phyloP scores from a whole-genome alignment of 352 stramenopile genomes.

The Phytopythium oedochilum region DNA sequence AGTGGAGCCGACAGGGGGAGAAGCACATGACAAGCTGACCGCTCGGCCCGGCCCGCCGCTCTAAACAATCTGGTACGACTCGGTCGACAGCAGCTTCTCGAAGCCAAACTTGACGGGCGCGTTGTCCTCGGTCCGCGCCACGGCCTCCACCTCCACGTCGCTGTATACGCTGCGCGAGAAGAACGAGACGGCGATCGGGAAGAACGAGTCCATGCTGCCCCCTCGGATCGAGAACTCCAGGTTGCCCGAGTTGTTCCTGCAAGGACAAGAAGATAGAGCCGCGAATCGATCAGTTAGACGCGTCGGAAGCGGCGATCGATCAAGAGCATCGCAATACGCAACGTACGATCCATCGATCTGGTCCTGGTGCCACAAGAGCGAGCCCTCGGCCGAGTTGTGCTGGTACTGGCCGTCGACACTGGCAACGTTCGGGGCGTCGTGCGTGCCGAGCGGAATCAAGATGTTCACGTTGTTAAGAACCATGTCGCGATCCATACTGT shows the following conservation, averaged over 20 bases:
- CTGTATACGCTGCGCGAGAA: constrained; percentile 87
- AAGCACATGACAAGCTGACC: background rate
- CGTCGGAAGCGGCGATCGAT: background rate
- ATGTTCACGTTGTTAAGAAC: constrained; percentile 88
- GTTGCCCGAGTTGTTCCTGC: constrained; percentile 76
- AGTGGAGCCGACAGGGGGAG: background rate
- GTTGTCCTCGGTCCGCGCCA: constrained; percentile 69
- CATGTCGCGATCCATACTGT: constrained; percentile 86
- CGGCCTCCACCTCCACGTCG: constrained; percentile 74
- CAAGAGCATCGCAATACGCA: background rate
- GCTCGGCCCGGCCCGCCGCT: constrained; percentile 11
- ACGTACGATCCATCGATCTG: constrained; percentile 72
- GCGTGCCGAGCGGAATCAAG: constrained; percentile 65
- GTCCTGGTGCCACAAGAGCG: constrained; percentile 82
- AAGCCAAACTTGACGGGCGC: constrained; percentile 75
- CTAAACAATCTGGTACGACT: constrained; percentile 88
- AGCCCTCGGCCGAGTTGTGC: constrained; percentile 70
- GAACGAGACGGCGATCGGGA: constrained; percentile 86
- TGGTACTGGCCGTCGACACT: constrained; percentile 85
- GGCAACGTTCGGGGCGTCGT: constrained; percentile 65
- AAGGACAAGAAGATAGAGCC: background rate
- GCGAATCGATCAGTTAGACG: background rate
- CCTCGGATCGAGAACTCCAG: constrained; percentile 82
- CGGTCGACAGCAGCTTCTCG: constrained; percentile 84
- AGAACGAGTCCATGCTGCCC: constrained; percentile 80